Conservation (phyloP, 1,284 basidiomycete species). For the Austroboletus novae-zelandiae region DNA sequence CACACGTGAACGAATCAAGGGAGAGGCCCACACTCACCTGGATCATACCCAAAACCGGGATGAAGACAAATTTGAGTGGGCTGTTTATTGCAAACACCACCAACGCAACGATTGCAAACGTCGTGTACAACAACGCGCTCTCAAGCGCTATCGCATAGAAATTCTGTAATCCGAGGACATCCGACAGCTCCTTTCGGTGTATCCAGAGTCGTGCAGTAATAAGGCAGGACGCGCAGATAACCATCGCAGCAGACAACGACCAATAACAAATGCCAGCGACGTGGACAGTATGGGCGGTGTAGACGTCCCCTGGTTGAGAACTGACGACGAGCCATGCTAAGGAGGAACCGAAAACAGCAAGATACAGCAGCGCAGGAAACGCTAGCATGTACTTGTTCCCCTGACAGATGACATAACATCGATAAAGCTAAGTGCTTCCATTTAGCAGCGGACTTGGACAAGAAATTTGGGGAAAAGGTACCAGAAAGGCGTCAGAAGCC, state of each 20-base stretch:
- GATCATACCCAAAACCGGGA: conserved; percentile 19
- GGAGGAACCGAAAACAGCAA: conserved; percentile 16
- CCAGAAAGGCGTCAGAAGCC: conserved; percentile 24
- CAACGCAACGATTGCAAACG: conserved; percentile 10
- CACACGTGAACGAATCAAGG: no score
- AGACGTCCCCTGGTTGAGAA: conserved; percentile 10
- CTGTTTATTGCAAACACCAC: conserved; percentile 21
- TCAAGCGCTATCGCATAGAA: conserved; percentile 28
- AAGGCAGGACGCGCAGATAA: conserved; percentile 12
- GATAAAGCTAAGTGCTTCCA: conserved; percentile 18
- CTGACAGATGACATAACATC: conserved; percentile 23
- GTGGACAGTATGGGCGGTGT: conserved; percentile 15
- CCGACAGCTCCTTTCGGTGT: conserved; percentile 10
- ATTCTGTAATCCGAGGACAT: conserved; percentile 4
- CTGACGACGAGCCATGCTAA: conserved; percentile 16
- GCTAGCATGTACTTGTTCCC: conserved; percentile 3
- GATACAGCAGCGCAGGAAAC: conserved; percentile 11
- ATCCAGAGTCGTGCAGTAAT: conserved; percentile 18
- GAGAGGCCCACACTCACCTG: conserved; percentile 8
- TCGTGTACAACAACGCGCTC: conserved; percentile 22
- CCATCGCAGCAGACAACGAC: conserved; percentile 18
- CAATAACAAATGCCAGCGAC: conserved; percentile 15
- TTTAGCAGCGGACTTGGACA: not conserved
- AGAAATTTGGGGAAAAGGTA: conserved; percentile 3
- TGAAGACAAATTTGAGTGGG: conserved; percentile 18